Evolutionary conservation across 2,329 filamentous ascomycete species (phyloP).

Genomic region (Ophiostoma quercus): DNA sequence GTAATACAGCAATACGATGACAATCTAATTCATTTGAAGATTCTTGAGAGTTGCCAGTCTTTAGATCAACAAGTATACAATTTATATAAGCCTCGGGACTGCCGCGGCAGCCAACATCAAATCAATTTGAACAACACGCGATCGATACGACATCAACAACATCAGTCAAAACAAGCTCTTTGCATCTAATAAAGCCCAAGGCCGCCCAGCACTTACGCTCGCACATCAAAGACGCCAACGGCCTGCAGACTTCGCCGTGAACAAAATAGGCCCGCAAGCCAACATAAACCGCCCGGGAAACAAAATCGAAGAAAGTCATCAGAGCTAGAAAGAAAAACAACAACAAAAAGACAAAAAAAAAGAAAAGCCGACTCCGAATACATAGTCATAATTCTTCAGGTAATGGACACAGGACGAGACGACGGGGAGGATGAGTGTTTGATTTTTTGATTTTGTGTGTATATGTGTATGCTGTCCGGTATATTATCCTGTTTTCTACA

Average conservation of each 20-base stretch:
- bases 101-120: neutral
- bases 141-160: neutral
- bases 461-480: slow-evolving; percentile 28
- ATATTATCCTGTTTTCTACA: slow-evolving; percentile 30
- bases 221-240: neutral
- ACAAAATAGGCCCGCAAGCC: neutral
- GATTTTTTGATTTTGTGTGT: slow-evolving; percentile 21
- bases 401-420: neutral
- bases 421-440: neutral
- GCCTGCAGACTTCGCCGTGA: neutral
- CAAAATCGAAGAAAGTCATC: neutral
- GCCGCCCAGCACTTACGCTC: neutral
- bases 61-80: too few relatives aligned
- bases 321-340: neutral
- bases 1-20: neutral
- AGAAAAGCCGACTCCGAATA: neutral
- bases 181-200: neutral
- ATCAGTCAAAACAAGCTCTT: neutral
- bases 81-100: neutral
- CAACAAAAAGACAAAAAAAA: neutral
- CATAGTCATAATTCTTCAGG: slow-evolving; percentile 11
- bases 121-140: neutral
- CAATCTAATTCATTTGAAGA: too few relatives aligned
- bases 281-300: neutral
- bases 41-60: too few relatives aligned